Evolutionary conservation across 202 grass and related monocot species (phyloP).

Genomic region (Cymbopogon flexuosus): DNA sequence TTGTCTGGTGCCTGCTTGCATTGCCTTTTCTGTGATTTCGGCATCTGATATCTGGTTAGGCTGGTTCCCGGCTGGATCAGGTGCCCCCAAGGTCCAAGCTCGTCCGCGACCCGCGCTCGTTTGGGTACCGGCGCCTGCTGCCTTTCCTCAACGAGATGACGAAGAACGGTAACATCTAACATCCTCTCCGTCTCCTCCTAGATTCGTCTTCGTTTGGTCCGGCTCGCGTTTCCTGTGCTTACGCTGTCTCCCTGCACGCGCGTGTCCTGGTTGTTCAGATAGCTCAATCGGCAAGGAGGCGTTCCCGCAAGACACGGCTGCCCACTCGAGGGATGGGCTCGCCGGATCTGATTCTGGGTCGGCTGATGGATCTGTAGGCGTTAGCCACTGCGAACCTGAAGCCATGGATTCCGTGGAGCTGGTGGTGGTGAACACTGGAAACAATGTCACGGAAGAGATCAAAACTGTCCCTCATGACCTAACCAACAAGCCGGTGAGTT

Average conservation of each 20-base stretch:
- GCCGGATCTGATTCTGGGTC: not conserved
- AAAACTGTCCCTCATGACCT: conserved; percentile 11
- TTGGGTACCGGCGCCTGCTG: conserved; percentile 82
- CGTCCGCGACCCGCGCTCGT: conserved; percentile 46
- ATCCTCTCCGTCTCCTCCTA: not conserved
- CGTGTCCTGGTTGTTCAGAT: conserved; percentile 1
- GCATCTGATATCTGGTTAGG: not conserved
- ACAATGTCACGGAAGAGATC: not conserved
- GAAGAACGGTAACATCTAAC: conserved; percentile 47
- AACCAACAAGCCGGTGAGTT: conserved; percentile 42
- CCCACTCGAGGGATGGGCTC: not conserved
- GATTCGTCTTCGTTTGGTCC: not conserved
- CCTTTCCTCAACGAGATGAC: conserved; percentile 70
- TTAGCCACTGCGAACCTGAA: not conserved
- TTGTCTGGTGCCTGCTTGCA: not conserved
- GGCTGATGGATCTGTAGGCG: not conserved
- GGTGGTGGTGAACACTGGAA: not conserved
- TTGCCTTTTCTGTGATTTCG: not conserved
- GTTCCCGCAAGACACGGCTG: not conserved
- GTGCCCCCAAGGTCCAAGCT: conserved; percentile 53
- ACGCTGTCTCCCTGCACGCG: not conserved
- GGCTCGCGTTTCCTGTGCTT: not conserved
- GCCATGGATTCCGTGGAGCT: not conserved
- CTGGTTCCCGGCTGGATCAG: not conserved
- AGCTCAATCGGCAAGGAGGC: not conserved